Evolutionary conservation across 768 basidiomycete species (phyloP).

Genomic region (Trametes cubensis): DNA sequence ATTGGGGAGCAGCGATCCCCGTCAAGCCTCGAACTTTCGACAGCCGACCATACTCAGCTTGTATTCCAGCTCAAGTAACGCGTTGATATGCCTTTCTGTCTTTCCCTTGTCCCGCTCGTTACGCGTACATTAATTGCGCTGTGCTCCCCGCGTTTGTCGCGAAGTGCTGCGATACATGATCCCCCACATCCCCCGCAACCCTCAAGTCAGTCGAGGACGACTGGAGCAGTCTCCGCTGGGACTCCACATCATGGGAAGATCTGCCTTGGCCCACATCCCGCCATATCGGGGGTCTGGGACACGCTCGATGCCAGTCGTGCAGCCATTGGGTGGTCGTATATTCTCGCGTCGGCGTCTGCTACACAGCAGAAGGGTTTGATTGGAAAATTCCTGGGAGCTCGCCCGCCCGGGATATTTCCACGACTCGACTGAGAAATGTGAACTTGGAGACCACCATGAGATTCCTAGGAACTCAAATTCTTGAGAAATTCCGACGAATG

Average conservation of each 20-base stretch:
- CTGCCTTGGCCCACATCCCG: background rate
- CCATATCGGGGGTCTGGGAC: constrained; percentile 1
- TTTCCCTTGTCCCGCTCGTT: background rate
- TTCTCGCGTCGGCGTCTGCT: constrained; percentile 6
- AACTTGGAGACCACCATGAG: no score
- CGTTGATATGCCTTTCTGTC: background rate
- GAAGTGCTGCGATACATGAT: background rate
- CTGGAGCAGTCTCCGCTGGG: background rate
- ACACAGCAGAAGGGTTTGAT: no score
- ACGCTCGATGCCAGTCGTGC: background rate
- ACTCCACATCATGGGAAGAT: constrained; percentile 17
- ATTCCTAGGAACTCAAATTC: no score
- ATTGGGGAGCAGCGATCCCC: constrained; percentile 24
- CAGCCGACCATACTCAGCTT: constrained; percentile 21
- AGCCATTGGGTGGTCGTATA: background rate
- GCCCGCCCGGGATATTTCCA: no score
- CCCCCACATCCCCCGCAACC: background rate
- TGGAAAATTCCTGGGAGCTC: no score
- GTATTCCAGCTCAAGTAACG: background rate
- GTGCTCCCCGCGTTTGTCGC: background rate
- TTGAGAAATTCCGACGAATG: no score
- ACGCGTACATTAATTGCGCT: no score
- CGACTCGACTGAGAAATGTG: no score
- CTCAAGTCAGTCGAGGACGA: background rate
- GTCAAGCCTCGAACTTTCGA: constrained; percentile 27